phyloP scores from a whole-genome alignment of 805 yeast species.

The Myxozyma neglecta region DNA sequence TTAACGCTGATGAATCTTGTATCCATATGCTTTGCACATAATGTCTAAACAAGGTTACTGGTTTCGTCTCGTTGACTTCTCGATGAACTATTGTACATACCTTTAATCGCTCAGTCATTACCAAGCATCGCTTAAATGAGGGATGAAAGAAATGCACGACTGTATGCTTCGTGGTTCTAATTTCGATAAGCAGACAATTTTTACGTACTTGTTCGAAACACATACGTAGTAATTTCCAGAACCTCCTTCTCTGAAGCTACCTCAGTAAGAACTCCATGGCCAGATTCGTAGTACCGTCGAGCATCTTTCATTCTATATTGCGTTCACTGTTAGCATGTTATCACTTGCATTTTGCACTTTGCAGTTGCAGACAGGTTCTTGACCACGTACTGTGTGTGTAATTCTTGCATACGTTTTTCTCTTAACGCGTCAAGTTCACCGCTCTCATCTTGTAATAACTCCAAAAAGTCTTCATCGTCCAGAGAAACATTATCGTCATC shows the following conservation, averaged over 20 bases:
- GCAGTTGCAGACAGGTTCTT: not conserved
- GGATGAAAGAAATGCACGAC: slow-evolving; percentile 67
- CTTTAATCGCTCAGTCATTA: slow-evolving; percentile 52
- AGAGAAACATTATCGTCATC: slow-evolving; percentile 34
- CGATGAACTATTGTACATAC: not conserved
- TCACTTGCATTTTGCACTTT: too few relatives aligned
- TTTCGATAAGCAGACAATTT: not conserved
- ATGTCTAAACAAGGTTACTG: slow-evolving; percentile 32
- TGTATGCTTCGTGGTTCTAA: slow-evolving; percentile 40
- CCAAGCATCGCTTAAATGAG: slow-evolving; percentile 58
- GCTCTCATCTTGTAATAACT: slow-evolving; percentile 47
- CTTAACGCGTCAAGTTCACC: slow-evolving; percentile 54
- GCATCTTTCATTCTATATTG: slow-evolving; percentile 41
- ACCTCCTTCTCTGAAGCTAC: slow-evolving; percentile 52
- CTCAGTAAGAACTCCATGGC: slow-evolving; percentile 48
- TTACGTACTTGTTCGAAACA: not conserved
- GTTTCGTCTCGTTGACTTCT: too few relatives aligned
- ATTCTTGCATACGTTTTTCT: slow-evolving; percentile 62
- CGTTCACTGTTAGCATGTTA: slow-evolving; percentile 32
- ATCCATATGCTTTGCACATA: slow-evolving; percentile 60
- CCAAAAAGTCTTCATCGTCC: slow-evolving; percentile 37
- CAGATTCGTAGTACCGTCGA: slow-evolving; percentile 42
- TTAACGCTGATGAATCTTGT: slow-evolving; percentile 54
- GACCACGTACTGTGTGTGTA: slow-evolving; percentile 44
- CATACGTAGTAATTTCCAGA: slow-evolving; percentile 51